phyloP scores from a whole-genome alignment of 805 yeast genomes.

The Blastobotrys chiropterorum region DNA sequence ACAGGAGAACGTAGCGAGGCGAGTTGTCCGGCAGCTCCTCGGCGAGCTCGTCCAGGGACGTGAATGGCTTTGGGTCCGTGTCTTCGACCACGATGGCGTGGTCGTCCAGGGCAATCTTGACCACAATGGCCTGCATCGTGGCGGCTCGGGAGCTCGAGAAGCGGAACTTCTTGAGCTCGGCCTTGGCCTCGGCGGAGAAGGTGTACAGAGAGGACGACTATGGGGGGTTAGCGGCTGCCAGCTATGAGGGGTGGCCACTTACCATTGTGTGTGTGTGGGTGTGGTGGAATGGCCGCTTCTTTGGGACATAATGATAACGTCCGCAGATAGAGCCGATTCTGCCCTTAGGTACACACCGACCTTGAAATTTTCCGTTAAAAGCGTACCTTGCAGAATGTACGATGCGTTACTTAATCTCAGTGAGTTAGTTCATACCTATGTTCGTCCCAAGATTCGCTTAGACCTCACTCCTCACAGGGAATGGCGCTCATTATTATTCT shows the following conservation, averaged over 20 bases:
- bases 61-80: constrained; percentile 17
- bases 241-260: neutral
- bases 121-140: constrained; percentile 55
- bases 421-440: neutral
- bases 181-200: constrained; percentile 54
- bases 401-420: neutral
- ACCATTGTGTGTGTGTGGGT: neutral
- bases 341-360: no score
- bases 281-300: neutral
- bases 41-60: constrained; percentile 51
- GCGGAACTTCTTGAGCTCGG: constrained; percentile 63
- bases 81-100: constrained; percentile 15
- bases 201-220: constrained; percentile 42
- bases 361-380: no score
- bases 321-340: neutral
- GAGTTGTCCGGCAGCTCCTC: constrained; percentile 78
- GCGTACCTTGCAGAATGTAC: no score
- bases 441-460: neutral
- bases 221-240: neutral
- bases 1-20: constrained; percentile 69
- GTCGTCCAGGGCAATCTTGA: constrained; percentile 30
- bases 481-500: neutral
- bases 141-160: constrained; percentile 62
- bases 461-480: neutral
- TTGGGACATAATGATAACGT: neutral